Conservation (phyloP, 306 rosid species). For the Bauhinia variegata region DNA sequence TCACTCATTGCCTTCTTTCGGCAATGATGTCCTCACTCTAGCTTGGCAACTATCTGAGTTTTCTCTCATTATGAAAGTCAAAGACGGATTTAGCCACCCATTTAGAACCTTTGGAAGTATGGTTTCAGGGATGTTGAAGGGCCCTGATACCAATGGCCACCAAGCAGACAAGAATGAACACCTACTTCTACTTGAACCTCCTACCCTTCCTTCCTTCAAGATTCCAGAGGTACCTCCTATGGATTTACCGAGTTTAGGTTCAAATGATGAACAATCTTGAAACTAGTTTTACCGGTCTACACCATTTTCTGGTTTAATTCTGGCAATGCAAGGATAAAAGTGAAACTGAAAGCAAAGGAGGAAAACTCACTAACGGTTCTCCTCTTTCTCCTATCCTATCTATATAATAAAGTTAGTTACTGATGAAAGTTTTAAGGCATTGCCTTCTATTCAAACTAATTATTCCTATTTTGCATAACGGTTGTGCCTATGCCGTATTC, state of each 20-base stretch:
- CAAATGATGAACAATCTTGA: conserved; percentile 31
- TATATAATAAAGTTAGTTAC: no score
- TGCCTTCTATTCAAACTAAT: not conserved
- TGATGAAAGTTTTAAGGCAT: not conserved
- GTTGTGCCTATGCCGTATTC: no score
- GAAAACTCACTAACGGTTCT: not conserved
- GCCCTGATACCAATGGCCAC: conserved; percentile 27
- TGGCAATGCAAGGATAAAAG: not conserved
- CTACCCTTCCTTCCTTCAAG: conserved; percentile 41
- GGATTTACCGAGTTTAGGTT: conserved; percentile 27
- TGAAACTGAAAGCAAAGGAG: not conserved
- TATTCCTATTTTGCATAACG: no score
- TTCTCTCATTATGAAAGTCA: conserved; percentile 58
- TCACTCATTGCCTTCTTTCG: conserved; percentile 87
- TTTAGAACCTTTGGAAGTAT: conserved; percentile 52
- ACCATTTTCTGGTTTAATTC: not conserved
- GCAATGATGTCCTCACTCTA: conserved; percentile 65
- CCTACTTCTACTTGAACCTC: conserved; percentile 4
- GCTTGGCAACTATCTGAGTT: conserved; percentile 86
- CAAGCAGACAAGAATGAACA: conserved; percentile 40
- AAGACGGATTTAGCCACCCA: conserved; percentile 60
- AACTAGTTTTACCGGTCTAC: conserved; percentile 8
- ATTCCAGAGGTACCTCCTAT: conserved; percentile 49
- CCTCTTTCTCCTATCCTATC: no score
- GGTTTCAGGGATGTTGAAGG: conserved; percentile 43